Evolutionary conservation across 2,329 filamentous ascomycete genomes (phyloP), one percentile per base, ranked within the genome.

Genomic region (Xylaria sp.): DNA sequence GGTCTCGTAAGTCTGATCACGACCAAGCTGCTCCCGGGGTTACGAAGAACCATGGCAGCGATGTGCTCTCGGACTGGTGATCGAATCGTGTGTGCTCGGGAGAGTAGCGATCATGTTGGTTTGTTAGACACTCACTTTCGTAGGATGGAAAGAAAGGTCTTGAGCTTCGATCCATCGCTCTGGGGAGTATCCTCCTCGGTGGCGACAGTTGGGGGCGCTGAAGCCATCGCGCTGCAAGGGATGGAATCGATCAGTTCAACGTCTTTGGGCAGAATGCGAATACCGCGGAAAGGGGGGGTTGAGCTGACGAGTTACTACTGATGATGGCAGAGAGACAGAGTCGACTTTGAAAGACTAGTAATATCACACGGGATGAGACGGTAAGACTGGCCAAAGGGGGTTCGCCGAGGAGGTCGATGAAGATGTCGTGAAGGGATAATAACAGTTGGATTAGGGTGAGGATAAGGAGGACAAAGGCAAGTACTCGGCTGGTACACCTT

Each of bases 161-260:
- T 89, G 70, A 97, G 79, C 80, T 96, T 96, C 66, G 90, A 93
- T 66, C 85, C 86, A 60, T 97, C 92, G 77, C 90, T 92, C 66
- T 81, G 80, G 63, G 71, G 70, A 19, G 69, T 64, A 47, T 73
- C 71, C 59, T 73, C 71, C 54, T 68, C 68, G 7, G 63, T 46
- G 42, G 57, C 35, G 49, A 66, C 55, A 39, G 68, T 68, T 3
- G 69, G 59, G 34, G 69, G 64, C 53, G 62, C 57, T n/a, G 68
- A 62, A 60, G 68, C 56, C 69, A 72, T 70, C 66, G 59, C 63
- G 23, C 23, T 30, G 49, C 11, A 51, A 23, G 19, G 19, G 49
- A 51, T 51, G 49, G 11, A 30, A 50, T 50, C 19, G 47, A 51
- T 51, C 23, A 16, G 49, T 35, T 30, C 11, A 35, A n/a, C 42